Percentiles rank a stretch among this genome's conserved stretches.
Evolutionary conservation across 345 rosid genomes (phyloP).

Genomic region (Abelmoschus esculentus): DNA sequence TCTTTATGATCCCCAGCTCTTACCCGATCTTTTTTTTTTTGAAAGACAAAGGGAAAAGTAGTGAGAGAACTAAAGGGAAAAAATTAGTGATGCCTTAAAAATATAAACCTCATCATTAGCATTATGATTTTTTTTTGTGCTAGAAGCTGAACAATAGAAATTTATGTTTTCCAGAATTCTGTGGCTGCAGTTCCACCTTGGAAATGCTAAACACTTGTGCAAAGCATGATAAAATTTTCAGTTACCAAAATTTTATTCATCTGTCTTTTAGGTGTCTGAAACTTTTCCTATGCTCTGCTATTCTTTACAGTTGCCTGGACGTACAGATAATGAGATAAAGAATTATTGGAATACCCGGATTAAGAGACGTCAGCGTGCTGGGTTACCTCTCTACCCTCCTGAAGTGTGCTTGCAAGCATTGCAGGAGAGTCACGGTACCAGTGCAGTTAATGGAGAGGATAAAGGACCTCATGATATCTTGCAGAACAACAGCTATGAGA

Average conservation of each 20-base stretch:
- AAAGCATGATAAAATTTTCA: background rate
- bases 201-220: slow-evolving; percentile 1
- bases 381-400: slow-evolving; percentile 94
- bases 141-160: background rate
- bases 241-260: background rate
- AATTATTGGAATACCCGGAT: slow-evolving; percentile 99
- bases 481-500: slow-evolving; percentile 46
- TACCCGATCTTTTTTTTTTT: no score
- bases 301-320: slow-evolving; percentile 76
- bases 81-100: background rate
- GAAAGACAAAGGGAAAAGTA: background rate
- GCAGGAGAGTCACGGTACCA: slow-evolving; percentile 41
- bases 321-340: slow-evolving; percentile 98
- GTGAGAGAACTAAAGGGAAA: background rate
- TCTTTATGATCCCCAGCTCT: background rate
- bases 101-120: background rate
- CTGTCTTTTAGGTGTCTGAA: slow-evolving; percentile 2
- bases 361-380: slow-evolving; percentile 91
- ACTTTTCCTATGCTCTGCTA: background rate
- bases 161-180: slow-evolving; percentile 1
- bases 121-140: background rate
- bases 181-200: background rate
- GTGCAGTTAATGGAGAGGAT: slow-evolving; percentile 30
- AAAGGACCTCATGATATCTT: slow-evolving; percentile 51
- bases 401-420: slow-evolving; percentile 54